These are phyloP conservation scores for Russula sp. DNA, from an alignment of 768 basidiomycete species.

Conservation along the genomic window DNA sequence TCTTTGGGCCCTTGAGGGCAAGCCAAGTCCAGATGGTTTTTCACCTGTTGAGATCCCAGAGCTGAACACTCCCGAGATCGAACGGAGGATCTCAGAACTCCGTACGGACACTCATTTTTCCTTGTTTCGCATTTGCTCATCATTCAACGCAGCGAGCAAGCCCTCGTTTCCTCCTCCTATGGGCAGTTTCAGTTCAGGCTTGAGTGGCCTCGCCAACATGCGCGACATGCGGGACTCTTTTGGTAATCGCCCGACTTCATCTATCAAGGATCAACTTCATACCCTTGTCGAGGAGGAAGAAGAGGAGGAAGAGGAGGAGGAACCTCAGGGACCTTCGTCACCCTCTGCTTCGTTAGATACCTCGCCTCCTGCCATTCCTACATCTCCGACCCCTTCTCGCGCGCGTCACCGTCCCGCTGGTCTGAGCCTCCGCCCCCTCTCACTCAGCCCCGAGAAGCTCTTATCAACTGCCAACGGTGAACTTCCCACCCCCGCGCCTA, in stretches of 20 bases:
- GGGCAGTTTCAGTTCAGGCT: slow-evolving; percentile 41
- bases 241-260: slow-evolving; percentile 62
- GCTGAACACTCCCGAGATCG: slow-evolving; percentile 55
- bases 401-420: slow-evolving; percentile 63
- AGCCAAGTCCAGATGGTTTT: slow-evolving; percentile 59
- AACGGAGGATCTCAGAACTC: slow-evolving; percentile 60
- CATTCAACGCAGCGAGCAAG: slow-evolving; percentile 50
- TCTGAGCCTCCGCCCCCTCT: slow-evolving; percentile 66
- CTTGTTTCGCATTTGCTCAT: slow-evolving; percentile 4
- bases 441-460: slow-evolving; percentile 58
- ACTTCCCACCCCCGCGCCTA: slow-evolving; percentile 41
- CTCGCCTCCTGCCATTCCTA: slow-evolving; percentile 22
- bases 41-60: slow-evolving; percentile 84
- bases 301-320: slow-evolving; percentile 73
- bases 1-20: slow-evolving; percentile 84
- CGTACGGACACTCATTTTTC: slow-evolving; percentile 46
- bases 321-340: slow-evolving; percentile 33
- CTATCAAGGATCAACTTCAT: slow-evolving; percentile 71
- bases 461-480: slow-evolving; percentile 34
- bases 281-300: slow-evolving; percentile 86
- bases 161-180: slow-evolving; percentile 54
- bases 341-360: slow-evolving; percentile 24
- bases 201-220: slow-evolving; percentile 52
- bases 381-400: slow-evolving; percentile 42
- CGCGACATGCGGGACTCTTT: slow-evolving; percentile 84